Base-by-base conservation (phyloP, 768 basidiomycete species). In the Boletus reticulatus region DNA sequence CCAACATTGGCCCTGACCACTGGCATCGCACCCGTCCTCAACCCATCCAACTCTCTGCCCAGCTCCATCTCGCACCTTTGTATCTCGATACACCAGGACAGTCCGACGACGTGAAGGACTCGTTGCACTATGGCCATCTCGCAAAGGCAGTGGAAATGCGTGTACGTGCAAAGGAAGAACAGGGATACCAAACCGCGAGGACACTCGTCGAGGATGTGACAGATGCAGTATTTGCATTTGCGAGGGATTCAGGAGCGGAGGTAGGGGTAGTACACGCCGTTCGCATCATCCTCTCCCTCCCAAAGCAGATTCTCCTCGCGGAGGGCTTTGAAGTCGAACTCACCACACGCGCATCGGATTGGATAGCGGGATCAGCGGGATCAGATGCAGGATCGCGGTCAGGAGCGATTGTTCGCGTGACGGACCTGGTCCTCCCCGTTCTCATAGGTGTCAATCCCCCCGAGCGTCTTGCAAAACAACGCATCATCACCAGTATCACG, bases 401-500 rank as follows among this genome's bases (percentile, higher is more conserved):
- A 6, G 53, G 61, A 6, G 60, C 70, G 39, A 72, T 69, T 46
- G 73, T 78, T n/a, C 62, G 63, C 9, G 71, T 90, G 36, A 71
- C 70, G 32, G 73, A 80, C 46, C 63, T 91, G 13, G 59, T 71
- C 3, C 65, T 86, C 12, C 75, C 77, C 1, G 78, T 84, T 10
- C 71, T 91, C 49, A 83, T 92, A 45, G 90, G 89, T 0, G 79
- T 91, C 34, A 87, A 89, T 58, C 79, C 84, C 0, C 85, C 84
- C 8, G 89, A 92, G 62, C 75, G 88, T 32, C 65, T 78, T 31
- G 78, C 81, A 42, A 84, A 84, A 63, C 89, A 92, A 67, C 72
- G 80, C 27, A 80, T 92, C 24, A 64, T 84, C 46, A 71, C 81
- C 22, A 81, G 84, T 61, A 66, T 91, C 45, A 62, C 66, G 1